These are phyloP conservation scores for Penicillium parvum DNA, from an alignment of 495 filamentous ascomycete species.

Conservation along the genomic window DNA sequence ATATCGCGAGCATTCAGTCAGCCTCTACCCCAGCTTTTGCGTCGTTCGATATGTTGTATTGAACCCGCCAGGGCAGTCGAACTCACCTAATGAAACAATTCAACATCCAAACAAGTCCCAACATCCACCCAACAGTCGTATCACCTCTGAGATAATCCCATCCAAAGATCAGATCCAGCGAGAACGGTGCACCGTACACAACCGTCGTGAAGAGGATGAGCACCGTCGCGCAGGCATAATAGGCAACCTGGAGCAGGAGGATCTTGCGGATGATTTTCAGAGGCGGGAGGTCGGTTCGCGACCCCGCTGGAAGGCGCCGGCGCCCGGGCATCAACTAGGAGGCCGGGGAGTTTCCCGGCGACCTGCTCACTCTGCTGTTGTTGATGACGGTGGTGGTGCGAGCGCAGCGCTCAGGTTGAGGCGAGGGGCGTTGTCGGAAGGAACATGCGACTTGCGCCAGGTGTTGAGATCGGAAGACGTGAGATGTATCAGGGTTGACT, in stretches of 20 bases:
- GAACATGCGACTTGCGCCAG: slow-evolving; percentile 9
- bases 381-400: slow-evolving; percentile 1
- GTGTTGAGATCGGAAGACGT: background rate
- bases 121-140: slow-evolving; percentile 86
- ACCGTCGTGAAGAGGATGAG: slow-evolving; percentile 86
- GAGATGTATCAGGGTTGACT: background rate
- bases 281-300: slow-evolving; percentile 75
- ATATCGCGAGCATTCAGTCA: no score
- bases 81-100: slow-evolving; percentile 72
- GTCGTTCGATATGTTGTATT: background rate
- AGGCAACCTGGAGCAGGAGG: slow-evolving; percentile 73
- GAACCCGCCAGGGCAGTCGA: background rate
- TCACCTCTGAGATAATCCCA: slow-evolving; percentile 85
- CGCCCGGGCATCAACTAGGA: slow-evolving; percentile 63
- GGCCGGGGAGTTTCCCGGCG: slow-evolving; percentile 5
- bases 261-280: slow-evolving; percentile 86
- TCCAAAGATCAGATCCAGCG: slow-evolving; percentile 65
- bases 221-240: slow-evolving; percentile 69
- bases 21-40: no score
- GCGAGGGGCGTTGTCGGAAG: background rate
- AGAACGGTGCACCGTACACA: slow-evolving; percentile 71
- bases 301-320: slow-evolving; percentile 73
- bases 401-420: slow-evolving; percentile 12
- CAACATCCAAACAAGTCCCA: slow-evolving; percentile 83
- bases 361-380: background rate